phyloP scores from a whole-genome alignment of 805 yeast genomes.

The Candida nitratophila region DNA sequence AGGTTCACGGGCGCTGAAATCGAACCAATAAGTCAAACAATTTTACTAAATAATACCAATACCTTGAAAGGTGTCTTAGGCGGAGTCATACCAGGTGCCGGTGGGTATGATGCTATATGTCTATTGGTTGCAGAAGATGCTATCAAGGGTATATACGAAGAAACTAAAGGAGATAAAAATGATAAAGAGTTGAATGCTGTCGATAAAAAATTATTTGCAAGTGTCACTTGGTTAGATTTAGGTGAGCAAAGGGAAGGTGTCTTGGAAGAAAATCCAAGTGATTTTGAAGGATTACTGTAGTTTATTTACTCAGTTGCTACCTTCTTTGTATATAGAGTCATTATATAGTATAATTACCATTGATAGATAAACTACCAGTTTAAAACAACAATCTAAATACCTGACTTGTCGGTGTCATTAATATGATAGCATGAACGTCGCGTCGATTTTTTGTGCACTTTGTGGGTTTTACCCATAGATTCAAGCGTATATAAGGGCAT shows the following conservation, averaged over 20 bases:
- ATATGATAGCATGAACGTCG: too few relatives aligned
- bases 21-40: constrained; percentile 77
- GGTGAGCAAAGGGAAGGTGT: constrained; percentile 58
- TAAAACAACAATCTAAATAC: too few relatives aligned
- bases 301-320: too few relatives aligned
- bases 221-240: constrained; percentile 63
- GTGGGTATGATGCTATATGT: constrained; percentile 92
- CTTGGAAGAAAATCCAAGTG: constrained; percentile 26
- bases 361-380: too few relatives aligned
- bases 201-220: constrained; percentile 25
- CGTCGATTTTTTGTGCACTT: too few relatives aligned
- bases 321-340: too few relatives aligned
- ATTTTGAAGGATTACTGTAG: neutral
- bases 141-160: constrained; percentile 23
- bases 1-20: constrained; percentile 69
- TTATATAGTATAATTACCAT: too few relatives aligned
- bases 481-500: too few relatives aligned
- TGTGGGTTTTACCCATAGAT: too few relatives aligned
- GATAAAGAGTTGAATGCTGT: neutral
- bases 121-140: constrained; percentile 49
- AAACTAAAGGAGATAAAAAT: neutral
- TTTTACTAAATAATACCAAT: constrained; percentile 52
- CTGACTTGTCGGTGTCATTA: too few relatives aligned
- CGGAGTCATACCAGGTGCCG: constrained; percentile 99
- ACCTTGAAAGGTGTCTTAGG: constrained; percentile 71